Evolutionary conservation across 2,329 filamentous ascomycete genomes (phyloP), one percentile per base, ranked within the genome.

Genomic region (Mycosphaerella arachidis): DNA sequence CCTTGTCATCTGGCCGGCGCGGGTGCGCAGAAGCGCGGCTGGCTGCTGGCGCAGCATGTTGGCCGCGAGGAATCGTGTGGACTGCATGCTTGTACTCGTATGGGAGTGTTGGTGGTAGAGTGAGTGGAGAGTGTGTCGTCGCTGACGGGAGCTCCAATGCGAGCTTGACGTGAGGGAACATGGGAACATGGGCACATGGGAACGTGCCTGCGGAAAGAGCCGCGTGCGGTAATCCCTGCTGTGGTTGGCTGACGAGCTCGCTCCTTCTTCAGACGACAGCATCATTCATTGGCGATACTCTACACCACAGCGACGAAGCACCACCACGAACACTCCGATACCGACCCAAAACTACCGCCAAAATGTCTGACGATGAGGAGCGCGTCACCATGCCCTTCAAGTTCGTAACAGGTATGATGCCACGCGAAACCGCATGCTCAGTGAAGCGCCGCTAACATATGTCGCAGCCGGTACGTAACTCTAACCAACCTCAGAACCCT

Each of bases 361-460:
- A 81, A 72, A 99, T 99, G 93, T 89, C 92, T 78, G 91, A 95
- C 81, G 88, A 90, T 74, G 90, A 90, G 76, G 88, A 91, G 74
- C 83, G 86, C 75, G 90, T 96, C 79, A 97, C 92, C 82, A 99
- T 97, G 88, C 95, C 95, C 80, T 99, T 99, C 89, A 99, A 99
- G 90, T 97, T 97, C 83, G 94, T 97, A 76, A 97, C 93, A 82
- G 93, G 92, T 96, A 86, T 79, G 91, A 48, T 52, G 29, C 33
- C 46, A 27, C 55, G 40, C 59, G 29, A 53, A 12, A 24, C 31
- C 30, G 33, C 16, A 52, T 46, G 43, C 37, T 54, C 48, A 31
- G 53, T 43, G 48, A 46, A 53, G 58, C 48, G 55, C 57, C 56
- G 63, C 66, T 68, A 60, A 71, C 66, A 60, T 48, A 55, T 60